Evolutionary conservation across 164 flowering plant species (phyloP).

Genomic region (Cinnamomum micranthum): DNA sequence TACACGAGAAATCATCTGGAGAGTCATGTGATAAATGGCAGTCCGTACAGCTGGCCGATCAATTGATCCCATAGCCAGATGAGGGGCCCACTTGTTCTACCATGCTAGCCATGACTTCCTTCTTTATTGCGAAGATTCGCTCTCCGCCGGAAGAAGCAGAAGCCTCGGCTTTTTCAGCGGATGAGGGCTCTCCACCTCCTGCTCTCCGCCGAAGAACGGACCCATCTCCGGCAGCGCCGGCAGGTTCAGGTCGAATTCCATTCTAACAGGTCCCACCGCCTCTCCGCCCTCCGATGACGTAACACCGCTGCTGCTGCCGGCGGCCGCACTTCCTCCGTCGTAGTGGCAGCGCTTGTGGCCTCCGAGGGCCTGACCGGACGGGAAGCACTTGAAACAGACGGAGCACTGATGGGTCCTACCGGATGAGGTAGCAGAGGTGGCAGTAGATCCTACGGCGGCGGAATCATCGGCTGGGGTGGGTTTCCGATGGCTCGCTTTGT

Average conservation of each 20-base stretch:
- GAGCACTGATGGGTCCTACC: constrained; percentile 46
- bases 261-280: constrained; percentile 13
- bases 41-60: no score
- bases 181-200: constrained; percentile 52
- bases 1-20: no score
- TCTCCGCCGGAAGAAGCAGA: not conserved
- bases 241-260: constrained; percentile 57
- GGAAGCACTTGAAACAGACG: constrained; percentile 48
- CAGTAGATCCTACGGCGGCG: constrained; percentile 9
- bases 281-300: constrained; percentile 15
- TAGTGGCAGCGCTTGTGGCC: constrained; percentile 74
- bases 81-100: no score
- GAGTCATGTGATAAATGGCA: no score
- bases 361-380: constrained; percentile 69
- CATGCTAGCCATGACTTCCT: no score
- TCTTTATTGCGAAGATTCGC: not conserved
- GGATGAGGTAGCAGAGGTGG: not conserved
- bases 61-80: no score
- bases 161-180: not conserved
- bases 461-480: constrained; percentile 9
- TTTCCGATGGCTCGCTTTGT: constrained; percentile 86
- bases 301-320: not conserved
- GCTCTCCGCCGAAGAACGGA: constrained; percentile 25
- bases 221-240: constrained; percentile 56
- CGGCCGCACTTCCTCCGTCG: constrained; percentile 32